Percentiles rank a stretch among this genome's conserved stretches.
phyloP scores from a whole-genome alignment of 345 rosid species.

The Citrus cavaleriei region DNA sequence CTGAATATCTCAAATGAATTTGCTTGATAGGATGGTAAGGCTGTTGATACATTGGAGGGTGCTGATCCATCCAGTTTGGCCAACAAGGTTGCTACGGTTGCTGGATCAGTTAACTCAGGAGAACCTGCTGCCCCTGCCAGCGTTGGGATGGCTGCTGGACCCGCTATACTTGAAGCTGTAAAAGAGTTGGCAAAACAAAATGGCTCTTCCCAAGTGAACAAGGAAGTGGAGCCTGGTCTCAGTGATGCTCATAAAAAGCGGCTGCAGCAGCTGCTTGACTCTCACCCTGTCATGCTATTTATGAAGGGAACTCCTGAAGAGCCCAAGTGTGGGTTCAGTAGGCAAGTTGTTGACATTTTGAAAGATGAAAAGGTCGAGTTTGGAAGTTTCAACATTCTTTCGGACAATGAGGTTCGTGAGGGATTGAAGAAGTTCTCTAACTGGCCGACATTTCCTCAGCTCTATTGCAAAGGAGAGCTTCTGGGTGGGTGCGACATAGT shows the following conservation, averaged over 20 bases:
- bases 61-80: constrained; percentile 96
- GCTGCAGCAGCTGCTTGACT: constrained; percentile 61
- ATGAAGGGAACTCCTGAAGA: constrained; percentile 92
- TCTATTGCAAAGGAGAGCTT: constrained; percentile 91
- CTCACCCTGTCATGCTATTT: constrained; percentile 83
- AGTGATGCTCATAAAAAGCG: constrained; percentile 37
- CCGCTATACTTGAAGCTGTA: constrained; percentile 67
- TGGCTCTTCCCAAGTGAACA: constrained; percentile 33
- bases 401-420: constrained; percentile 75
- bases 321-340: constrained; percentile 90
- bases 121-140: constrained; percentile 98
- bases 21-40: constrained; percentile 67
- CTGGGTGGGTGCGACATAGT: constrained; percentile 92
- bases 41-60: constrained; percentile 81
- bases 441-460: constrained; percentile 99
- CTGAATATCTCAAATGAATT: neutral
- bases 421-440: constrained; percentile 92
- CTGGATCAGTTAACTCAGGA: constrained; percentile 54
- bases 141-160: constrained; percentile 94
- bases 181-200: constrained; percentile 64
- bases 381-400: constrained; percentile 78
- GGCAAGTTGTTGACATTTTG: constrained; percentile 65
- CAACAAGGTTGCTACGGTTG: constrained; percentile 80
- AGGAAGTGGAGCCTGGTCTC: constrained; percentile 34
- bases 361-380: constrained; percentile 75